Evolutionary conservation across 2,329 filamentous ascomycete genomes (phyloP).

Genomic region (Tolypocladium cylindrosporum): DNA sequence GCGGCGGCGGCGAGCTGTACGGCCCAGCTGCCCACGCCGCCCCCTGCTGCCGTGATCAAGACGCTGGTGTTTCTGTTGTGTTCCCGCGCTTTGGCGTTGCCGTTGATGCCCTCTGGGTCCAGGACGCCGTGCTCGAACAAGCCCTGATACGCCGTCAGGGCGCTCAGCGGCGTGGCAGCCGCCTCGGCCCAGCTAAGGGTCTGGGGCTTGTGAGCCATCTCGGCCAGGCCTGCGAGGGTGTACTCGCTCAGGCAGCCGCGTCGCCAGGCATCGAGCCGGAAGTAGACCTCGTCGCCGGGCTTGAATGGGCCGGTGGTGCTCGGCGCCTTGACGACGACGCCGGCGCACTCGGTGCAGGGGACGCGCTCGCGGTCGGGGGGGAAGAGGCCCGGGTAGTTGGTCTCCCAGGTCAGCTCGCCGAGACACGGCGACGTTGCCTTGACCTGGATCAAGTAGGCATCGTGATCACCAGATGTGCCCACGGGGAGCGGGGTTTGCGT

Average conservation of each 20-base stretch:
- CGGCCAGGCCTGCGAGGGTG: constrained; percentile 16
- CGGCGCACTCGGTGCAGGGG: constrained; percentile 27
- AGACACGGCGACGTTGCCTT: constrained; percentile 22
- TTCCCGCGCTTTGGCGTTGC: constrained; percentile 13
- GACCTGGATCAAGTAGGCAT: constrained; percentile 20
- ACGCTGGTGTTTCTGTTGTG: constrained; percentile 19
- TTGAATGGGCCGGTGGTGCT: constrained; percentile 17
- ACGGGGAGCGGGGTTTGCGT: constrained; percentile 11
- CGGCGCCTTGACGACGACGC: constrained; percentile 23
- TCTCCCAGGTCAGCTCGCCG: constrained; percentile 22
- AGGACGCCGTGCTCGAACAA: constrained; percentile 25
- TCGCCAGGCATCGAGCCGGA: constrained; percentile 14
- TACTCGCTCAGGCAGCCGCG: constrained; percentile 22
- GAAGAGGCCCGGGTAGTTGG: constrained; percentile 10
- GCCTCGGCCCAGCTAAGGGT: constrained; percentile 22
- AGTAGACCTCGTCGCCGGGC: constrained; percentile 24
- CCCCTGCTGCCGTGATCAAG: constrained; percentile 28
- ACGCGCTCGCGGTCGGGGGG: constrained; percentile 14
- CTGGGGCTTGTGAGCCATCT: constrained; percentile 24
- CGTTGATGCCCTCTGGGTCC: constrained; percentile 15
- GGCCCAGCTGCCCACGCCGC: constrained; percentile 28
- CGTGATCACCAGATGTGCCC: constrained; percentile 4
- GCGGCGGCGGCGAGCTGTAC: constrained; percentile 25
- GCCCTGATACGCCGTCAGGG: constrained; percentile 30
- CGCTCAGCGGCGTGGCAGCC: constrained; percentile 26